Base-by-base conservation (phyloP, 2,329 filamentous ascomycete species). In the Thermothelomyces thermophilus region DNA sequence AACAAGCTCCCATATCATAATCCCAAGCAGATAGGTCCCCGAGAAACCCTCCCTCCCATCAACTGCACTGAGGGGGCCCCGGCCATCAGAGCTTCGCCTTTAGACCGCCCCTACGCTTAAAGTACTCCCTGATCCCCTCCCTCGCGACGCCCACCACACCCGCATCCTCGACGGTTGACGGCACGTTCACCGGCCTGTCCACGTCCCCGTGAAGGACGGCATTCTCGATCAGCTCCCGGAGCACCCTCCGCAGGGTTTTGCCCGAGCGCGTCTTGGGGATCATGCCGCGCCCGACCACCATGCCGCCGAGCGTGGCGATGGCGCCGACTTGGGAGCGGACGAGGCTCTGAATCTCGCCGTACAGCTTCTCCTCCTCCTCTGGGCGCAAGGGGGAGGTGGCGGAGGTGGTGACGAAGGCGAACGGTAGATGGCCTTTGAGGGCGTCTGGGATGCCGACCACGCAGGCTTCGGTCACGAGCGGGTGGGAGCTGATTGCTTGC, bases 231-330 rank as follows among this genome's bases (percentile, higher is more conserved):
- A 96, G 70, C 69, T 95, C 87, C 28, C 87, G 76, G 64, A 96
- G 69, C 28, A 95, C 88, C 20, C 90, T 74, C 3, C 90, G 75
- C 52, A 96, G 68, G 4, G 89, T 95, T 76, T 96, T 97, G 24
- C 91, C 91, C n/a, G 84, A 89, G 24, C 90, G 72, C 14, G 91
- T 96, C 72, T 90, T 90, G 5, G 91, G 90, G 46, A 96, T 95
- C 76, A 95, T 90, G 14, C 84, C 84, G 57, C 82, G 82, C 34
- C 87, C 87, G 56, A 89, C 86, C 46, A 95, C 86, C 62, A 95
- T 85, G 2, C 90, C 90, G 8, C 89, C 89, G 0, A 97, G 75
- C 2, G 81, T 80, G 1, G 91, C 90, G 56, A 97, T 95, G 19
- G 87, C 82, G 6, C 90, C 90, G 48, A 97, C 93, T 61, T 94